Conservation (phyloP, 2,329 filamentous ascomycete genomes). For the Rachicladosporium sp. region DNA sequence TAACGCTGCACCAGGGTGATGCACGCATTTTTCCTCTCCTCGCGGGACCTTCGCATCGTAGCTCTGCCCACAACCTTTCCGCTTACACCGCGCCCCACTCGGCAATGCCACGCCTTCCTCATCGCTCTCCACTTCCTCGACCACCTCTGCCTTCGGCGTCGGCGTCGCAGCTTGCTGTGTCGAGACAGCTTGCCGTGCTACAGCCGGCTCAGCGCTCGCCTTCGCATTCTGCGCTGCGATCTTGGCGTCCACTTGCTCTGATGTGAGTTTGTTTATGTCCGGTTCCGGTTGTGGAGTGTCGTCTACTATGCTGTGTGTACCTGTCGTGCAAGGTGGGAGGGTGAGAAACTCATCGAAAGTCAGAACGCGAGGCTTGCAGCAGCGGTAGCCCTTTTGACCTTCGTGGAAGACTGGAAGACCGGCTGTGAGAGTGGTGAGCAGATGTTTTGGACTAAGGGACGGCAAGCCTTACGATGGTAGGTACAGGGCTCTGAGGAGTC, state of each 20-base stretch:
- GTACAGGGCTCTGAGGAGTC: constrained; percentile 72
- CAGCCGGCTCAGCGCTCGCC: constrained; percentile 9
- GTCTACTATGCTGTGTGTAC: constrained; percentile 84
- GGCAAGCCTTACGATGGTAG: constrained; percentile 64
- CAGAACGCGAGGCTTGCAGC: constrained; percentile 91
- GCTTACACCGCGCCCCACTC: constrained; percentile 61
- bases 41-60: constrained; percentile 51
- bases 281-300: constrained; percentile 38
- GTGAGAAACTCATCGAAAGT: constrained; percentile 96
- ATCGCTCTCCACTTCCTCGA: constrained; percentile 65
- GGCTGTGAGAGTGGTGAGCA: constrained; percentile 3
- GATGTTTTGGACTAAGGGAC: background rate
- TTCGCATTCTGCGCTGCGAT: constrained; percentile 18
- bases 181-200: constrained; percentile 17
- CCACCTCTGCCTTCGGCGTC: too few species aligned
- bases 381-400: constrained; percentile 99
- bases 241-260: constrained; percentile 21
- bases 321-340: constrained; percentile 84
- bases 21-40: constrained; percentile 65
- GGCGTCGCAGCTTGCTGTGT: constrained; percentile 12
- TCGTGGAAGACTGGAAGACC: constrained; percentile 75
- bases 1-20: constrained; percentile 81
- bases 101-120: constrained; percentile 64
- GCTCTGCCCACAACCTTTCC: constrained; percentile 57
- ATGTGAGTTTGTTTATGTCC: constrained; percentile 11